Conservation (phyloP, 2,329 filamentous ascomycete species). For the Colletotrichum paranaense region DNA sequence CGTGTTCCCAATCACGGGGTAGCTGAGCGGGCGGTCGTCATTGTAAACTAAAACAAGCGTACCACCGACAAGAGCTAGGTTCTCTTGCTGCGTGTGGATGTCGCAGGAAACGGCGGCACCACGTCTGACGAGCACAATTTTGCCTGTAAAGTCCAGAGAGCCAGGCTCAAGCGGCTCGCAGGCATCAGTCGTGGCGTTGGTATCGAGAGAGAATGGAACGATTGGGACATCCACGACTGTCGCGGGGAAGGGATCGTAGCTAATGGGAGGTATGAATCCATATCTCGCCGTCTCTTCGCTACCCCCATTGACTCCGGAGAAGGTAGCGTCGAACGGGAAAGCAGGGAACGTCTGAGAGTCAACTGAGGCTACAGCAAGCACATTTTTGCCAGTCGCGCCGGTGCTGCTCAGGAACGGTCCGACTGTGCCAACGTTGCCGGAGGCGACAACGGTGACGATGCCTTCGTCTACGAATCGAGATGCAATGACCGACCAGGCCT, state of each 20-base stretch:
- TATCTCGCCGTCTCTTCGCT: background rate
- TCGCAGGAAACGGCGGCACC: background rate
- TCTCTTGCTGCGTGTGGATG: background rate
- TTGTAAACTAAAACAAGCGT: background rate
- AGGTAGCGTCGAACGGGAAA: background rate
- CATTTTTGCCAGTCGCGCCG: constrained; percentile 54
- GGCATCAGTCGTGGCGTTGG: background rate
- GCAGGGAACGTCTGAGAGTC: constrained; percentile 11
- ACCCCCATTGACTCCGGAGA: background rate
- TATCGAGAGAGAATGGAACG: background rate
- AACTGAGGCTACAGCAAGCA: constrained; percentile 57
- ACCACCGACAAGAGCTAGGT: background rate
- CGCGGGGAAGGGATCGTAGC: background rate
- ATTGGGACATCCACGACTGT: background rate
- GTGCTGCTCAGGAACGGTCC: constrained; percentile 59
- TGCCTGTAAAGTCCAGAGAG: background rate
- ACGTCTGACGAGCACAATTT: background rate
- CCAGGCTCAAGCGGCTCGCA: background rate
- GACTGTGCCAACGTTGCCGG: constrained; percentile 60
- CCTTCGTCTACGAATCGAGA: constrained; percentile 56
- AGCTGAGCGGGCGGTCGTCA: background rate
- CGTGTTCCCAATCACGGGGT: background rate
- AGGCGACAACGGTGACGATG: constrained; percentile 60
- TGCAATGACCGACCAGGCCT: constrained; percentile 55
- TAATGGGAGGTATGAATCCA: background rate